These are phyloP conservation scores for Tardiomyces digboiensis DNA, from an alignment of 1,139 yeast species.

Conservation along the genomic window DNA sequence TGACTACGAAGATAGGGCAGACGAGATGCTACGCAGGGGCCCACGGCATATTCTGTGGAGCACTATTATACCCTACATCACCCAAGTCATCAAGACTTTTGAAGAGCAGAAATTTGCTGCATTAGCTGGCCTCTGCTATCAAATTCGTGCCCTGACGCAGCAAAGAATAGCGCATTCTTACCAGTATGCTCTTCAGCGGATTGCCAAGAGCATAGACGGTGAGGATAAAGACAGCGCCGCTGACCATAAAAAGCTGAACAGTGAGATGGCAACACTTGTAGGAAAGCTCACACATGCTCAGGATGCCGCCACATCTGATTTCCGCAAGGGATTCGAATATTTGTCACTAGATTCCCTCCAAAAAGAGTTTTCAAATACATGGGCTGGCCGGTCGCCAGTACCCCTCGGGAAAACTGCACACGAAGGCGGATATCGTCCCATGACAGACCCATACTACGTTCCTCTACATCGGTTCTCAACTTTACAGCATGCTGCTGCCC, in stretches of 20 bases:
- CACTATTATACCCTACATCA: conserved; percentile 26
- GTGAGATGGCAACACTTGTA: conserved; percentile 6
- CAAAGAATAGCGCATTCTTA: conserved; percentile 19
- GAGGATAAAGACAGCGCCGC: conserved; percentile 3
- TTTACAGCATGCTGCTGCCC: conserved; percentile 33
- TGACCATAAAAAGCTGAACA: too few relatives aligned
- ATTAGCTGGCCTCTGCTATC: conserved; percentile 25
- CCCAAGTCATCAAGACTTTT: conserved; percentile 8
- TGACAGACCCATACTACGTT: conserved; percentile 25
- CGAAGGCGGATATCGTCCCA: conserved; percentile 25
- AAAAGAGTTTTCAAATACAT: conserved; percentile 23
- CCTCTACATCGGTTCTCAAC: conserved; percentile 31
- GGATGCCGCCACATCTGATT: conserved; percentile 22
- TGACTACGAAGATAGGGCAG: conserved; percentile 31
- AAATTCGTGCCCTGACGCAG: conserved; percentile 28
- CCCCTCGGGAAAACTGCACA: conserved; percentile 13
- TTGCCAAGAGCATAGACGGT: conserved; percentile 1
- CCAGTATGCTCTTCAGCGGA: background rate
- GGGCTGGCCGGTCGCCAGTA: conserved; percentile 14
- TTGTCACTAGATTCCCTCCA: conserved; percentile 19
- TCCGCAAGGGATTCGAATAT: conserved; percentile 22
- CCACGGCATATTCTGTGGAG: conserved; percentile 27
- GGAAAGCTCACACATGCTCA: conserved; percentile 11
- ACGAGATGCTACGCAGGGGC: conserved; percentile 13
- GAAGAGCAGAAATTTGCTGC: conserved; percentile 14